A percentile compares a stretch with the other conserved stretches of the same genome.
Evolutionary conservation across 257 asterid species (phyloP).

Genomic region (Eustoma russellianum): DNA sequence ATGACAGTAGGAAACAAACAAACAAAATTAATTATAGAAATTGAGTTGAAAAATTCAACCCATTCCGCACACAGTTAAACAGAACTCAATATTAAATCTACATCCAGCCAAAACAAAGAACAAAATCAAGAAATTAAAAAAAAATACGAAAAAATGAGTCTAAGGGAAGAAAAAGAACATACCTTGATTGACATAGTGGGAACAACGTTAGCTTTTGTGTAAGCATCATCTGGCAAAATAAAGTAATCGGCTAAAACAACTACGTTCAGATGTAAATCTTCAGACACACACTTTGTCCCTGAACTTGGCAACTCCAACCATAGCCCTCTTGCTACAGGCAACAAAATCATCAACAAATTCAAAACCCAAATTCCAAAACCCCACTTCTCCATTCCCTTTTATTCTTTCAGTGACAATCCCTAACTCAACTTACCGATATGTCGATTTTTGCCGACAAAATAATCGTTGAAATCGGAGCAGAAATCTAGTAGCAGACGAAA

Average conservation of each 20-base stretch:
- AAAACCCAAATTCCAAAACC: slow-evolving; percentile 22
- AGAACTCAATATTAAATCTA: too few relatives aligned
- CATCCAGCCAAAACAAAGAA: too few relatives aligned
- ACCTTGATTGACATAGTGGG: slow-evolving; percentile 75
- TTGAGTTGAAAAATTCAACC: too few relatives aligned
- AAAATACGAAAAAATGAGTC: neutral
- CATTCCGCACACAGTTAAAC: too few relatives aligned
- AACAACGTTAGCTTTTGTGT: slow-evolving; percentile 20
- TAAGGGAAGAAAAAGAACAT: neutral
- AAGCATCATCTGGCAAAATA: slow-evolving; percentile 39
- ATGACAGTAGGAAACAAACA: too few relatives aligned
- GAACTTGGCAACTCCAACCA: slow-evolving; percentile 66
- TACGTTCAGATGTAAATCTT: slow-evolving; percentile 55
- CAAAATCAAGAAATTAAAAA: neutral
- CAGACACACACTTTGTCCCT: slow-evolving; percentile 77
- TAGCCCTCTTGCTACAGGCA: slow-evolving; percentile 47
- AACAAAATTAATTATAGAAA: too few relatives aligned
- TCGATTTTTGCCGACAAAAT: too few relatives aligned
- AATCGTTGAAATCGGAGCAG: too few relatives aligned
- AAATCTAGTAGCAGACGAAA: too few relatives aligned
- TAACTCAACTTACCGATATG: neutral
- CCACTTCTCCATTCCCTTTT: slow-evolving; percentile 14
- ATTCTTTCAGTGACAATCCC: neutral
- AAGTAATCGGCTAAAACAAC: slow-evolving; percentile 72
- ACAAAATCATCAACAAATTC: slow-evolving; percentile 18